Evolutionary conservation across 2,329 filamentous ascomycete species (phyloP), one percentile per base, ranked within the genome.

Genomic region (Gaeumannomyces tritici): DNA sequence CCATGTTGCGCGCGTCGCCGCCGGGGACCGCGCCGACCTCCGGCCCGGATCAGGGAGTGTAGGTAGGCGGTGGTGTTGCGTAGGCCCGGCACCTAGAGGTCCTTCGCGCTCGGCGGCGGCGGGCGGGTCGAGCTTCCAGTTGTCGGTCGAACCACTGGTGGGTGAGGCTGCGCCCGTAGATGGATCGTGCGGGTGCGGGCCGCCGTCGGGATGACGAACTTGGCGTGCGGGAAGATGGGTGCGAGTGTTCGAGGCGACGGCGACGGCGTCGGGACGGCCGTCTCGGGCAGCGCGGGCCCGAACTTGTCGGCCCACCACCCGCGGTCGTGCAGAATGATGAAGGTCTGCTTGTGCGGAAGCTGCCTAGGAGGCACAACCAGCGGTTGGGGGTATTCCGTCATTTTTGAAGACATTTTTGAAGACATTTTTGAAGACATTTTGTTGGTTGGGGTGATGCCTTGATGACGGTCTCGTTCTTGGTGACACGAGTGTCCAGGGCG

Each of bases 201-300:
- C 0, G 82, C 81, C 0, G 76, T 79, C 3, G 80, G 81, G 66
- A 84, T 82, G 57, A 84, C 69, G 64, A 83, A 78, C 58, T 77
- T 80, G 3, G 77, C 74, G 59, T 78, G 65, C 0, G 78, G 75
- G 12, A 82, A 74, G 3, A 69, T 66, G 6, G 69, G 67, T 15
- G 62, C 69, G n/a, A 79, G 67, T 0, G 71, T 71, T 29, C 24
- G 47, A 8, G 11, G 33, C 4, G 28, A n/a, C 15, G 31, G 26
- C 47, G 31, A 24, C 47, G 62, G 55, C 26, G 29, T 54, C 26
- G 61, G 18, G 58, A 73, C 62, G 21, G 65, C 60, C 4, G 67
- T 66, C 6, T 71, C 63, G 6, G 82, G 72, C 3, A 83, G 67
- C 0, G 72, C 70, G 0, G 70, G 65, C 13, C 72, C 73, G 59